Conservation (phyloP, 306 rosid species). For the Vachellia collinsii region DNA sequence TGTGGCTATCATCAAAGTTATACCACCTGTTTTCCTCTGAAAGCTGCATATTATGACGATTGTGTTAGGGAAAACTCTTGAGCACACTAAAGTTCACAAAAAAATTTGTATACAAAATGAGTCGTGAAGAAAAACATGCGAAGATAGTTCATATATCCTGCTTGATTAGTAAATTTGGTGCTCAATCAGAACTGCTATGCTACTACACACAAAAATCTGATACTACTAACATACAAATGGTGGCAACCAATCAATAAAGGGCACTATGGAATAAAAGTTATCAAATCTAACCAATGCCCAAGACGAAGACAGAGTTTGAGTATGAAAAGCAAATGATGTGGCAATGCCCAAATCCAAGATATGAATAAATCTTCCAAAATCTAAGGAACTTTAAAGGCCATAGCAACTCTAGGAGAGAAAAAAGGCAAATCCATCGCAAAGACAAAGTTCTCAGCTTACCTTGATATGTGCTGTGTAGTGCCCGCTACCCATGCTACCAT, state of each 20-base stretch:
- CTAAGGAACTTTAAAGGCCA: background rate
- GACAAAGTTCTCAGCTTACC: conserved; percentile 54
- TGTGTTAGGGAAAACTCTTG: background rate
- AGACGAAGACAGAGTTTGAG: background rate
- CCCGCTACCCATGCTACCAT: conserved; percentile 99
- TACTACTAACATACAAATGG: background rate
- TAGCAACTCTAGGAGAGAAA: background rate
- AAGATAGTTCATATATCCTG: background rate
- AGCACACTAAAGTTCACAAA: background rate
- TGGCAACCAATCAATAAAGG: background rate
- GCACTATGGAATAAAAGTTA: background rate
- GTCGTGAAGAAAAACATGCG: background rate
- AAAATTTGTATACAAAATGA: background rate
- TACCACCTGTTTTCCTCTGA: conserved; percentile 93
- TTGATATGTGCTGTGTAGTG: conserved; percentile 97
- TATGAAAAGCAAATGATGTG: background rate
- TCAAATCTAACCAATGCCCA: background rate
- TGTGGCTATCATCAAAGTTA: conserved; percentile 90
- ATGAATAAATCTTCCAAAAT: background rate
- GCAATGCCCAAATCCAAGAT: background rate
- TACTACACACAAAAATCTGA: conserved; percentile 18
- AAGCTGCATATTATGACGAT: conserved; percentile 58
- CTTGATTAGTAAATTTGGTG: background rate
- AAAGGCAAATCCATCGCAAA: conserved; percentile 2
- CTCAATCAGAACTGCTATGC: conserved; percentile 13